These are phyloP conservation scores for Litsea cubeba DNA, from an alignment of 164 flowering plant genomes.

Conservation along the genomic window DNA sequence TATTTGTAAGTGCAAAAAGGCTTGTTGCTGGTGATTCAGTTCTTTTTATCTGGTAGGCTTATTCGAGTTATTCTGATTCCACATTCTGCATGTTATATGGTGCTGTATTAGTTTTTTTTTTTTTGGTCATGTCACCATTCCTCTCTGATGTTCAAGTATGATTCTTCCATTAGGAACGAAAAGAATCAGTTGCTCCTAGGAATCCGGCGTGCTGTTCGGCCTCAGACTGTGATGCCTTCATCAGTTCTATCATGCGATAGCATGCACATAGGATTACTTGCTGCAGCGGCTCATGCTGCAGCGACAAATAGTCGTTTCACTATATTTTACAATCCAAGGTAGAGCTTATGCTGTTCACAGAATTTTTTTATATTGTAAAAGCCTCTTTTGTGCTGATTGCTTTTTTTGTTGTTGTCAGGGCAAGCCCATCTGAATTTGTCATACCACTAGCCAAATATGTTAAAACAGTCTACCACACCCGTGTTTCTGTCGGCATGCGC, in stretches of 20 bases:
- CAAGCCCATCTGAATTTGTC: slow-evolving; percentile 87
- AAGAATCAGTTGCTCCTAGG: slow-evolving; percentile 85
- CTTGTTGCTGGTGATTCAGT: slow-evolving; percentile 91
- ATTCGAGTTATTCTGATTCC: background rate
- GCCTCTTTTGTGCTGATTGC: slow-evolving; percentile 24
- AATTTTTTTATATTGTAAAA: slow-evolving; percentile 1
- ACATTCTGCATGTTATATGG: background rate
- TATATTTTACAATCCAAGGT: slow-evolving; percentile 91
- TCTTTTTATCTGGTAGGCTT: slow-evolving; percentile 72
- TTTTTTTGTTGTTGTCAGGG: slow-evolving; percentile 23
- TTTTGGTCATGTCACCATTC: background rate
- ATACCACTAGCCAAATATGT: slow-evolving; percentile 69
- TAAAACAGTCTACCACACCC: slow-evolving; percentile 80
- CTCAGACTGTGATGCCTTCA: slow-evolving; percentile 90
- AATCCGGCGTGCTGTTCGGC: slow-evolving; percentile 79
- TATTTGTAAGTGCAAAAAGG: slow-evolving; percentile 83
- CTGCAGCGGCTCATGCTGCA: slow-evolving; percentile 98
- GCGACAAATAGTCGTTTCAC: slow-evolving; percentile 86
- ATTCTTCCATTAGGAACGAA: slow-evolving; percentile 62
- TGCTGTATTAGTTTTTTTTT: no score
- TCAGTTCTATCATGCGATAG: slow-evolving; percentile 93
- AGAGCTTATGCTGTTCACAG: background rate
- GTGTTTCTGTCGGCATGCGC: slow-evolving; percentile 90
- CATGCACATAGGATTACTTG: slow-evolving; percentile 93
- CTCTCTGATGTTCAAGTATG: background rate